Evolutionary conservation across 73 alveolate genomes (phyloP).

Genomic region (Tetrahymena borealis): DNA sequence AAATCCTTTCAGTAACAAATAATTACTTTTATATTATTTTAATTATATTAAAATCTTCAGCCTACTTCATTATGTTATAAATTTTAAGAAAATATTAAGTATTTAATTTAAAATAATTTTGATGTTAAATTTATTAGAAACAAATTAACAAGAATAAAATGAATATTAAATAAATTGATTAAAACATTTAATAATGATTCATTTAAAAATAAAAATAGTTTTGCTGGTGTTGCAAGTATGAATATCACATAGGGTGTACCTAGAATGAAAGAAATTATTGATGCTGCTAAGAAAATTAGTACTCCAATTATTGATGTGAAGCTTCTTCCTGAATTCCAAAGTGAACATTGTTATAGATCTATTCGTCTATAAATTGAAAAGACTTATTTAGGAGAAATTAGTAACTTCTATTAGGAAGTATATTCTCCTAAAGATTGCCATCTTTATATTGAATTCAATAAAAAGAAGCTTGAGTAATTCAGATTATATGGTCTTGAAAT

Average conservation of each 20-base stretch:
- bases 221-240: conserved; percentile 97
- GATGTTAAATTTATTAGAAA: no score
- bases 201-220: neutral
- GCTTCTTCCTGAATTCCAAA: neutral
- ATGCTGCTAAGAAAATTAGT: conserved; percentile 89
- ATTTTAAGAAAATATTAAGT: neutral
- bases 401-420: neutral
- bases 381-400: neutral
- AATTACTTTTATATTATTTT: neutral
- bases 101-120: no score
- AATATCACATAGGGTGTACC: conserved; percentile 98
- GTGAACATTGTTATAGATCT: neutral
- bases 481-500: neutral
- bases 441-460: neutral
- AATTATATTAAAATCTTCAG: neutral
- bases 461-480: neutral
- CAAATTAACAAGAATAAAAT: neutral
- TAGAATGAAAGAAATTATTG: conserved; percentile 96
- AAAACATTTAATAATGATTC: neutral
- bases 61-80: neutral
- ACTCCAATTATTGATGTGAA: conserved; percentile 90
- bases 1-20: conserved; percentile 92
- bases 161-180: neutral
- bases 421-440: neutral
- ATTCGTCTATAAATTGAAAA: neutral